Base-by-base conservation (phyloP, 805 yeast genomes). In the Kodamaea sagamina region DNA sequence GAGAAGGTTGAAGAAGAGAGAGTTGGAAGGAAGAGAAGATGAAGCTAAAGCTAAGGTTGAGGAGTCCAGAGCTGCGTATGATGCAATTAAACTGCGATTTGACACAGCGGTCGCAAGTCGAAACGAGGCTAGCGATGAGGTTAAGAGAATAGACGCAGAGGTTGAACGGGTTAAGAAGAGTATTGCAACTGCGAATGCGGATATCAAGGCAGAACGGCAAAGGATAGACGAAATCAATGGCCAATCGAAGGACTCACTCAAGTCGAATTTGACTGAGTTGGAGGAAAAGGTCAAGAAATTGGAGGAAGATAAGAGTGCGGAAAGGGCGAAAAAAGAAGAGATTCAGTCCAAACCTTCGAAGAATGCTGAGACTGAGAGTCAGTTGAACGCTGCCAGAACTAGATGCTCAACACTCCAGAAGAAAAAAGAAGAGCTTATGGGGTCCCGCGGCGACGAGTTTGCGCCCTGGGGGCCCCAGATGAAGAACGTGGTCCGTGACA, bases 391-490 rank as follows among this genome's bases (percentile, higher is more conserved):
- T 22, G 43, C 17, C 22, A 37, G 48, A 13, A 50, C 49, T 16
- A 44, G 57, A 32, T 32, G 36, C 36, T 17, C 31, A 12, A 15
- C 38, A 26, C 36, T 36, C 31, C 16, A 27, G 32, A 39, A 34
- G 22, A 39, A 41, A 16, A 40, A 47, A 21, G 41, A 39, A 21
- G 27, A 46, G 39, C 61, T 28, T 35, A 24, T 43, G 22, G 50
- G 43, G 4, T 50, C 62, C 19, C 66, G 57, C 37, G 55, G 52
- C 17, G 66, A 65, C 47, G 60, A 72, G 59, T 63, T 67, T 34
- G 68, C 72, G 9, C 77, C 82, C 1, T 84, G 80, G 70, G 84
- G 83, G 6, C 48, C 47, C 1, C 63, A 66, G 4, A 73, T 81
- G 57, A 62, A 61, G 6, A 38, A 45, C 2, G 55, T 83, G 5